Conservation (phyloP, 345 rosid species). For the Linum trigynum region DNA sequence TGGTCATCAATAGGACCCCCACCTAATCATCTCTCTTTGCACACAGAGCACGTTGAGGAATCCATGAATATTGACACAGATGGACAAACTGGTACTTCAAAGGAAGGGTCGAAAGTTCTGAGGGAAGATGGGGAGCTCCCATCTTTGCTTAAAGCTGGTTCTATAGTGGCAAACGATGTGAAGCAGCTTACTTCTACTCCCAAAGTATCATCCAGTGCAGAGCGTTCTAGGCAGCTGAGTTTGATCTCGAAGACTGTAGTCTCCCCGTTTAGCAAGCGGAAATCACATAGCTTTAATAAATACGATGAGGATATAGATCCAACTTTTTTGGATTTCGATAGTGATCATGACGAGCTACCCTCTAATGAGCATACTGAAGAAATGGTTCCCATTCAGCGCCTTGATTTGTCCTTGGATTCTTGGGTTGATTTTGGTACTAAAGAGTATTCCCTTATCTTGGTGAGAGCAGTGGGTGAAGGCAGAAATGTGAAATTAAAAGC, state of each 20-base stretch:
- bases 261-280: slow-evolving; percentile 48
- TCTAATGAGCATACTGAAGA: slow-evolving; percentile 33
- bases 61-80: slow-evolving; percentile 46
- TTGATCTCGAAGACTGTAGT: slow-evolving; percentile 67
- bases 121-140: slow-evolving; percentile 98
- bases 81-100: slow-evolving; percentile 45
- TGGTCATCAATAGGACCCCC: slow-evolving; percentile 52
- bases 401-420: slow-evolving; percentile 34
- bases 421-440: slow-evolving; percentile 64
- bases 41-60: slow-evolving; percentile 46
- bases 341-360: slow-evolving; percentile 65
- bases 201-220: slow-evolving; percentile 33
- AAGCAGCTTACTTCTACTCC: slow-evolving; percentile 19
- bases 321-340: slow-evolving; percentile 50
- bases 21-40: slow-evolving; percentile 29
- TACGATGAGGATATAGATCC: slow-evolving; percentile 61
- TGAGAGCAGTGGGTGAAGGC: slow-evolving; percentile 37
- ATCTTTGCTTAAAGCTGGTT: slow-evolving; percentile 43
- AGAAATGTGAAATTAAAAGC: slow-evolving; percentile 55
- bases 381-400: slow-evolving; percentile 18
- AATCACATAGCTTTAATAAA: slow-evolving; percentile 61
- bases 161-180: slow-evolving; percentile 26
- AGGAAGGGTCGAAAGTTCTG: slow-evolving; percentile 49
- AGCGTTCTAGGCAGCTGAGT: slow-evolving; percentile 59
- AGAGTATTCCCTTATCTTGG: slow-evolving; percentile 57